These are phyloP conservation scores for Neonectria coccinea DNA, from an alignment of 2,329 filamentous ascomycete species.

Conservation along the genomic window DNA sequence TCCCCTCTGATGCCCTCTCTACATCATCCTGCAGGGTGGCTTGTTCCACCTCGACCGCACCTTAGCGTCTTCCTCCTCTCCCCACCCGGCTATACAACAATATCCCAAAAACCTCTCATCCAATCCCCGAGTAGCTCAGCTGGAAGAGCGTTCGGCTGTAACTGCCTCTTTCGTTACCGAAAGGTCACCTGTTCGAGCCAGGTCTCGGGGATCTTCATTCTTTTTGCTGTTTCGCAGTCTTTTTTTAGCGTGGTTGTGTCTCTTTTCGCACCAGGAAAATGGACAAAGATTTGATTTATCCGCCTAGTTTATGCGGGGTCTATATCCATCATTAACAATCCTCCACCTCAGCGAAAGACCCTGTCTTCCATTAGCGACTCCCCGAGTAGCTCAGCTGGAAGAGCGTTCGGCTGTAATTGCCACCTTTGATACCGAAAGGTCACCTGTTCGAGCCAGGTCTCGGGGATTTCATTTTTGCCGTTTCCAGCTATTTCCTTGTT, in stretches of 20 bases:
- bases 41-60: neutral
- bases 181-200: slow-evolving; percentile 42
- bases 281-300: neutral
- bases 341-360: neutral
- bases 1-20: neutral
- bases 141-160: slow-evolving; percentile 39
- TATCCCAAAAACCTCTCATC: neutral
- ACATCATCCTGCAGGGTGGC: neutral
- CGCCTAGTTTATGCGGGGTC: neutral
- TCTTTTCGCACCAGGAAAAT: neutral
- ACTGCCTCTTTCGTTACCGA: slow-evolving; percentile 29
- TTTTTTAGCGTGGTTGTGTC: neutral
- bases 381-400: slow-evolving; percentile 47
- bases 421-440: slow-evolving; percentile 38
- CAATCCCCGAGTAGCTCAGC: slow-evolving; percentile 38
- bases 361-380: slow-evolving; percentile 31
- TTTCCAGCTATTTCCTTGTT: neutral
- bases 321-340: neutral
- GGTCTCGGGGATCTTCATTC: slow-evolving; percentile 33
- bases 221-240: slow-evolving; percentile 14
- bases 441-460: slow-evolving; percentile 45
- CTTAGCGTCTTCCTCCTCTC: neutral
- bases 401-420: slow-evolving; percentile 44
- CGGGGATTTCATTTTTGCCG: slow-evolving; percentile 36
- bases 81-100: neutral